Evolutionary conservation across 768 basidiomycete species (phyloP), one percentile per base, ranked within the genome.

Genomic region (Russula vinacea): DNA sequence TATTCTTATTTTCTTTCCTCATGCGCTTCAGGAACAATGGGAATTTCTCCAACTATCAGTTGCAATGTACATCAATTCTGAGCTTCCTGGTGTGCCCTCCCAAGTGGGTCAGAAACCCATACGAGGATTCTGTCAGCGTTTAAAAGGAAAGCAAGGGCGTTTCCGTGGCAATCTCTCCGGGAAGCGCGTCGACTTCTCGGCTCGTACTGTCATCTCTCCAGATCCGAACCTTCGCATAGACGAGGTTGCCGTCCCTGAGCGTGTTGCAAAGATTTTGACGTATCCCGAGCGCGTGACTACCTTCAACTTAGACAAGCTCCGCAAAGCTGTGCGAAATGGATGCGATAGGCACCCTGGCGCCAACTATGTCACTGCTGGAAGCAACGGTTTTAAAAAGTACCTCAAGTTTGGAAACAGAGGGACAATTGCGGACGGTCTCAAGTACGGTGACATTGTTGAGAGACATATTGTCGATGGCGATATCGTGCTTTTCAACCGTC

Each of bases 191-290:
- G 97, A 99, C 74, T 98, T 98, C 73, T 98, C 95, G 0, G 96
- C 87, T 6, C 90, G 97, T 70, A 99, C 97, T 8, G 97, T 99
- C 74, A 99, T 99, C 72, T 96, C 94, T 1, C 97, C 97, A 1
- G 97, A 99, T 75, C 97, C 97, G n/a, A 99, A 98, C 73, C 78
- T 99, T 67, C 88, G 93, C 56, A 97, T 99, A 71, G 97, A 99
- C 74, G 96, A 99, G 78, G 94, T 99, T 11, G 97, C 97, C 19
- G 90, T 99, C 0, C 97, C 97, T 0, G 90, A 96, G 74, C 88
- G 93, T 50, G 92, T 99, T 13, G 92, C 96, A 11, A 92, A 94
- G 76, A 84, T 97, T 57, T 76, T 99, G 66, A 99, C 97, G 8
- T 99, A 95, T 74, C 97, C 97, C 0, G 96, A 98, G 72, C 85